Percentiles rank a stretch among this genome's conserved stretches.
Evolutionary conservation across 192 early-diverging fungal genomes (phyloP).

Genomic region (Ambispora gerdemannii): DNA sequence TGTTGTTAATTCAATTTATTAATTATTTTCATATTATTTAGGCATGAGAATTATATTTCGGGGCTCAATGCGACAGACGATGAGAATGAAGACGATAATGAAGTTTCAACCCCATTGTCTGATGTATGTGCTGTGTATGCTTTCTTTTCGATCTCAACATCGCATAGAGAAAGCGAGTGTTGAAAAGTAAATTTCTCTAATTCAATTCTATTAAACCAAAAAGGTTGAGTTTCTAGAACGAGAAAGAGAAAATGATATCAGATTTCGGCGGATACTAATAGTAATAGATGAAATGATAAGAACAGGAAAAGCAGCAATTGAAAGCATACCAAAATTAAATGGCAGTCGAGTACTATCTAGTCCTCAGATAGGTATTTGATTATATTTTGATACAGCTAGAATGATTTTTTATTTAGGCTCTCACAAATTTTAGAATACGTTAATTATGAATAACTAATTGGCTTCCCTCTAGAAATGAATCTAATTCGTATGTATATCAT

Average conservation of each 20-base stretch:
- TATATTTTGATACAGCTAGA: background rate
- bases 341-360: constrained; percentile 19
- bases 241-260: constrained; percentile 17
- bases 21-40: background rate
- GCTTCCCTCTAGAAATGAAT: too few relatives aligned
- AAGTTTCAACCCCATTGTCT: constrained; percentile 13
- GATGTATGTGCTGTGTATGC: constrained; percentile 25
- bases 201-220: background rate
- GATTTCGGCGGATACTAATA: constrained; percentile 14
- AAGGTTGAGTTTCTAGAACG: constrained; percentile 12
- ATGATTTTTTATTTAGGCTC: background rate
- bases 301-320: constrained; percentile 9
- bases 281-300: constrained; percentile 8
- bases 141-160: background rate
- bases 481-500: too few relatives aligned
- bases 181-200: background rate
- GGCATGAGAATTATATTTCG: constrained; percentile 19
- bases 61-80: background rate
- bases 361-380: constrained; percentile 18
- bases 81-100: constrained; percentile 10
- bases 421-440: background rate
- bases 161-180: background rate
- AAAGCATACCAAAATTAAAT: background rate
- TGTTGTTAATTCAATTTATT: background rate
- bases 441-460: too few relatives aligned